Base-by-base conservation (phyloP, 2,329 filamentous ascomycete species). In the Alternaria postmessia region DNA sequence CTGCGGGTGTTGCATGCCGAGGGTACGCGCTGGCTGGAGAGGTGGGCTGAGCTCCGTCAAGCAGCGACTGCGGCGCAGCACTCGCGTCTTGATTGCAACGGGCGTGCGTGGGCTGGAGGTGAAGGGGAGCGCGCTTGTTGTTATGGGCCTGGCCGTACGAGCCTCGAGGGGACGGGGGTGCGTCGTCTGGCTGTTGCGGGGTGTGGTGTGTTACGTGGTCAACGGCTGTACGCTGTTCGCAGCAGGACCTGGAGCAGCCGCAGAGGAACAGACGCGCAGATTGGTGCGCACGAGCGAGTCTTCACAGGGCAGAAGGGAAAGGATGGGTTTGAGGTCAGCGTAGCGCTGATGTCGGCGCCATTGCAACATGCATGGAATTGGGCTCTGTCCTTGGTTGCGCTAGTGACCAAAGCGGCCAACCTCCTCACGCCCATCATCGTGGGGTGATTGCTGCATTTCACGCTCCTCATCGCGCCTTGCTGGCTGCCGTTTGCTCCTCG, bases 1-100 rank as follows among this genome's bases (percentile, higher is more conserved):
- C 67, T 72, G 59, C 65, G 63, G 49, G 63, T 64, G 66, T 67
- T 66, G 75, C 76, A 78, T 78, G 64, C 75, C 76, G 75, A 71
- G 46, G 68, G 69, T 66, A 66, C 67, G 70, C 65, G 59, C 49
- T 32, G 36, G 18, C 47, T 49, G 51, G 38, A 18, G 38, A 20
- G 30, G 46, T 30, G 36, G 54, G 49, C 28, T 14, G 54, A 20
- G 46, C 39, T 49, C 20, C 43, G 42, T 32, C 22, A 32, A 26
- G 36, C 22, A n/a, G 52, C 24, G 28, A 38, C 52, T 54, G 42
- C 30, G 53, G 53, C 43, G 53, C 34, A 38, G 53, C 26, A 28
- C 43, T 41, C 34, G 32, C 38, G 53, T 18, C 34, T n/a, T 30
- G 24, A 14, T 9, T 55, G 43, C 44, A 46, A 14, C 20, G n/a